Evolutionary conservation across 2,329 filamentous ascomycete genomes (phyloP).

Genomic region (Penicillium sp.): DNA sequence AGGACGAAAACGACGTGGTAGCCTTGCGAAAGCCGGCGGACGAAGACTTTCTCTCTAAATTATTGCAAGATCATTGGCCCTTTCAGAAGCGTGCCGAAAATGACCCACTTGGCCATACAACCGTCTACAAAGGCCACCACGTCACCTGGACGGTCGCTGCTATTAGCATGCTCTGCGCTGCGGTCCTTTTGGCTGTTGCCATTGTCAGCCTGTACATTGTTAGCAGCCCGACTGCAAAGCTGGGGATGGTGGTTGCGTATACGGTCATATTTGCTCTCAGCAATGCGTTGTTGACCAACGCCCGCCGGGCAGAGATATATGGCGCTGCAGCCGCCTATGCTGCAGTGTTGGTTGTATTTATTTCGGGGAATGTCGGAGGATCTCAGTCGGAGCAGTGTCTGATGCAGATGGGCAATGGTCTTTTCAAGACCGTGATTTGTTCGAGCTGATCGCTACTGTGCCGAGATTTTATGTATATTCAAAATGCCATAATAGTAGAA

Average conservation of each 20-base stretch:
- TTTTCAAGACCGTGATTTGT: too few relatives aligned
- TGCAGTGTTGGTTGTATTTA: not conserved
- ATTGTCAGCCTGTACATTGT: not conserved
- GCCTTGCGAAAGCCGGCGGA: not conserved
- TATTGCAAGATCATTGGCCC: not conserved
- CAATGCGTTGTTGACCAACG: not conserved
- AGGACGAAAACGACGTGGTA: not conserved
- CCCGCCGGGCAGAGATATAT: not conserved
- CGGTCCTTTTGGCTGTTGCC: not conserved
- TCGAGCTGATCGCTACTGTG: too few relatives aligned
- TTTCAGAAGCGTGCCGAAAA: not conserved
- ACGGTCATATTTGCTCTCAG: not conserved
- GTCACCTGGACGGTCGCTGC: not conserved
- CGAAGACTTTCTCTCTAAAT: not conserved
- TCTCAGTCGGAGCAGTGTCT: too few relatives aligned
- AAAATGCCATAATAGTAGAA: too few relatives aligned
- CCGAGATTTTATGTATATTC: too few relatives aligned
- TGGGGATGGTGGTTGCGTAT: not conserved
- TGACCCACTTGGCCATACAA: not conserved
- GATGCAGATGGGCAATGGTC: too few relatives aligned
- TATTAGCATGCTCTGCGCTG: not conserved
- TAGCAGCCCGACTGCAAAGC: not conserved
- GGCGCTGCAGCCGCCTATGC: not conserved
- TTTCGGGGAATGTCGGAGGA: conserved; percentile 6
- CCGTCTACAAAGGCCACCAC: not conserved